These are phyloP conservation scores for Ascochyta viciae-villosae DNA, from an alignment of 2,329 filamentous ascomycete species.

Conservation along the genomic window DNA sequence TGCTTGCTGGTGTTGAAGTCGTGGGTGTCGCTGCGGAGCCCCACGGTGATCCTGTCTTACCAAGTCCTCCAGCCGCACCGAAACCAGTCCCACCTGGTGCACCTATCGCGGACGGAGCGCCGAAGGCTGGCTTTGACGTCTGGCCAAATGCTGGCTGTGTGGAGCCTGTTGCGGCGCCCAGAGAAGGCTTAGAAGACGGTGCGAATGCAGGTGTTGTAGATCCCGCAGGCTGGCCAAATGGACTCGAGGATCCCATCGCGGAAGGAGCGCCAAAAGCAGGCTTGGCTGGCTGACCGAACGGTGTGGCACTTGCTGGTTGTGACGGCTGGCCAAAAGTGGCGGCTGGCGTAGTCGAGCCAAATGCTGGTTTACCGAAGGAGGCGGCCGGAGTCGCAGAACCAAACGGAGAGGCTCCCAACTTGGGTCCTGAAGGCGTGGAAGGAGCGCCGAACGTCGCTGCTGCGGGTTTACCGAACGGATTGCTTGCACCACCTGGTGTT, in stretches of 20 bases:
- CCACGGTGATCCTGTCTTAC: conserved; percentile 31
- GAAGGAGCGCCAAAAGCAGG: conserved; percentile 40
- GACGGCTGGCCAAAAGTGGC: conserved; percentile 22
- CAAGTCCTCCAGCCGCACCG: conserved; percentile 29
- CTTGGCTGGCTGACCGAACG: conserved; percentile 28
- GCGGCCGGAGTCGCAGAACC: conserved; percentile 9
- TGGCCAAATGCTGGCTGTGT: conserved; percentile 20
- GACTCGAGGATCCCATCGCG: conserved; percentile 18
- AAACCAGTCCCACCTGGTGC: conserved; percentile 37
- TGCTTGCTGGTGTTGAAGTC: conserved; percentile 35
- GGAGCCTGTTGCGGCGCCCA: conserved; percentile 14
- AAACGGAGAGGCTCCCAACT: conserved; percentile 33
- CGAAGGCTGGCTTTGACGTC: conserved; percentile 20
- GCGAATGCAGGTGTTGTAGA: conserved; percentile 37
- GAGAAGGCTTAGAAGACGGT: conserved; percentile 23
- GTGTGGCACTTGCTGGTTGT: conserved; percentile 10
- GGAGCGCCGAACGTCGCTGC: conserved; percentile 37
- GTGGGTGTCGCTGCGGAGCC: conserved; percentile 29
- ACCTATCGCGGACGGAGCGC: conserved; percentile 29
- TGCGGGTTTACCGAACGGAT: conserved; percentile 19
- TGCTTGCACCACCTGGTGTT: conserved; percentile 13
- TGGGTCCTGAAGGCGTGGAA: conserved; percentile 19
- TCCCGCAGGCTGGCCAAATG: conserved; percentile 35
- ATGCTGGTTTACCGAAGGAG: conserved; percentile 6
- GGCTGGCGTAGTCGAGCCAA: conserved; percentile 17